These are phyloP conservation scores for Juglanconis juglandina DNA, from an alignment of 2,329 filamentous ascomycete genomes.

Conservation along the genomic window DNA sequence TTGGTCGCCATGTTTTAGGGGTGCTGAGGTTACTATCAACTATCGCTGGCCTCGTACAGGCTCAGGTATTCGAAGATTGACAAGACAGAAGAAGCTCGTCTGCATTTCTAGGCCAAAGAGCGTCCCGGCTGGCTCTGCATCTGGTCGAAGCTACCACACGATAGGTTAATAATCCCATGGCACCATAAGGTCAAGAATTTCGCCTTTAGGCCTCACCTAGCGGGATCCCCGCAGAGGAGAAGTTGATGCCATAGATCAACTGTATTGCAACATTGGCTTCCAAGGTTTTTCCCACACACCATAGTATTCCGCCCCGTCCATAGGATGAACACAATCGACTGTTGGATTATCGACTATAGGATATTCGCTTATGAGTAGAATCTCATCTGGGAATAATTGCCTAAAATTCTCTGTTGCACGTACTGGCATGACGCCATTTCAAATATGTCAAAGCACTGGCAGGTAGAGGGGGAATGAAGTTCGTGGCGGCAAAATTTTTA, in stretches of 20 bases:
- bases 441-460: no score
- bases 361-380: no score
- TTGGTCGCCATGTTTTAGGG: not conserved
- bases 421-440: no score
- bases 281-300: not conserved
- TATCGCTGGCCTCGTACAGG: not conserved
- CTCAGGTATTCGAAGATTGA: not conserved
- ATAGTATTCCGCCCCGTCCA: not conserved
- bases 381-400: no score
- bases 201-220: not conserved
- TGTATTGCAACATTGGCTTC: not conserved
- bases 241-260: not conserved
- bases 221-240: not conserved
- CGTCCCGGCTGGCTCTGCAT: not conserved
- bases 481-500: no score
- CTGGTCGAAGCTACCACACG: not conserved
- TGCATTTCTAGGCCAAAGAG: not conserved
- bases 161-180: not conserved
- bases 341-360: no score
- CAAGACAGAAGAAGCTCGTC: not conserved
- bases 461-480: no score
- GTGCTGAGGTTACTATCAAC: not conserved
- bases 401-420: no score
- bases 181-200: not conserved
- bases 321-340: no score